Percentiles rank a stretch among this genome's conserved stretches.
These are phyloP conservation scores for Diplocarpon mali DNA, from an alignment of 2,329 filamentous ascomycete genomes.

Conservation along the genomic window DNA sequence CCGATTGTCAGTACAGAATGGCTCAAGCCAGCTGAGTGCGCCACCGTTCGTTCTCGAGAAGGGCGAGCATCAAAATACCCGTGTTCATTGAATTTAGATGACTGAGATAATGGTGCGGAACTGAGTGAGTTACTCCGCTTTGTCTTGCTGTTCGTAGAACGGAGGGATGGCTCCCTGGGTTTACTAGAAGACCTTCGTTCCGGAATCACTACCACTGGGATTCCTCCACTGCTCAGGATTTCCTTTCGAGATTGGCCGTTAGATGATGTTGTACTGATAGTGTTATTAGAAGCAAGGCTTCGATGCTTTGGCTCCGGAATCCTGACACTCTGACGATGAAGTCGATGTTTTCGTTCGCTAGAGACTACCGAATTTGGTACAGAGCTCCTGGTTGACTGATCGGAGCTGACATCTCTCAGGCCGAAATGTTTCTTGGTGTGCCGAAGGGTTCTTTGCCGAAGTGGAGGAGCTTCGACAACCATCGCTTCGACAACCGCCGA, in stretches of 20 bases:
- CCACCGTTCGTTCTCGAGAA: constrained; percentile 19
- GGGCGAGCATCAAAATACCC: constrained; percentile 34
- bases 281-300: constrained; percentile 39
- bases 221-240: constrained; percentile 46
- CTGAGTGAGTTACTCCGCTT: constrained; percentile 41
- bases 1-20: constrained; percentile 42
- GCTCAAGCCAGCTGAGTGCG: constrained; percentile 24
- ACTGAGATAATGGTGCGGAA: constrained; percentile 35
- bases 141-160: constrained; percentile 47
- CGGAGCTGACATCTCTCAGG: constrained; percentile 36
- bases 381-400: constrained; percentile 29
- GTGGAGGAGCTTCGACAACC: constrained; percentile 39
- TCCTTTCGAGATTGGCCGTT: constrained; percentile 47
- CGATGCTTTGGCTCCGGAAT: constrained; percentile 19
- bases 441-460: constrained; percentile 42
- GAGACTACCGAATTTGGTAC: constrained; percentile 31
- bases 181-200: constrained; percentile 40
- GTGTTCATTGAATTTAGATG: constrained; percentile 33
- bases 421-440: constrained; percentile 47
- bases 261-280: constrained; percentile 36
- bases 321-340: constrained; percentile 18
- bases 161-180: constrained; percentile 42
- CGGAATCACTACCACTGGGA: constrained; percentile 53
- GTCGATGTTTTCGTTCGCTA: constrained; percentile 17
- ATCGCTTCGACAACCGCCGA: constrained; percentile 51